phyloP scores from a whole-genome alignment of 148 eudicot genomes.

The Diospyros lotus region DNA sequence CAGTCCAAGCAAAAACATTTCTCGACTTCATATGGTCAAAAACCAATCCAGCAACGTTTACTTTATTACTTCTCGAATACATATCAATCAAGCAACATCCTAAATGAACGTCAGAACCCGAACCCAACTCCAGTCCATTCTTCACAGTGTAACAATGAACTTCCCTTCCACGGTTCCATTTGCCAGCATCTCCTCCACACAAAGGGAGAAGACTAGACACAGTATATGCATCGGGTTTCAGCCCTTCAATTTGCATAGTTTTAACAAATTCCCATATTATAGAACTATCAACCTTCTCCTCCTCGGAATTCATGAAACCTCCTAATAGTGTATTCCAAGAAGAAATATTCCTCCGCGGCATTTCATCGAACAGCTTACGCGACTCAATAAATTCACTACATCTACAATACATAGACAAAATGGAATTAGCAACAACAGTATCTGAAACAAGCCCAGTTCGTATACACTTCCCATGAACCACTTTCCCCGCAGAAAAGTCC shows the following conservation, averaged over 20 bases:
- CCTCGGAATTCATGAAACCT: conserved; percentile 8
- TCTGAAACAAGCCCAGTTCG: conserved; percentile 20
- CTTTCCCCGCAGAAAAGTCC: conserved; percentile 20
- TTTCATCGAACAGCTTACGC: conserved; percentile 38
- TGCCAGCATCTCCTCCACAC: conserved; percentile 17
- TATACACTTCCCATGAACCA: conserved; percentile 16
- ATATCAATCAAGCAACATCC: conserved; percentile 49
- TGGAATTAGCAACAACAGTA: conserved; percentile 22
- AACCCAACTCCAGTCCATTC: conserved; percentile 18
- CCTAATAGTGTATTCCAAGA: conserved; percentile 37
- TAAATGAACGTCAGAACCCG: conserved; percentile 27
- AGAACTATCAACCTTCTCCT: not conserved
- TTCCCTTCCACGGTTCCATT: conserved; percentile 26
- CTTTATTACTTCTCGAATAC: conserved; percentile 33
- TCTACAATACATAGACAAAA: conserved; percentile 36
- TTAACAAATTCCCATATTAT: conserved; percentile 21
- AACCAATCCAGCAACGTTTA: conserved; percentile 25
- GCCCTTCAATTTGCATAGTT: conserved; percentile 27
- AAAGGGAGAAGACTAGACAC: conserved; percentile 35
- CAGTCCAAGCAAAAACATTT: conserved; percentile 42
- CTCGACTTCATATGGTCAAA: conserved; percentile 28
- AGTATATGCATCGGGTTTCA: conserved; percentile 32
- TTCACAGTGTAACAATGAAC: conserved; percentile 36
- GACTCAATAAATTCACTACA: conserved; percentile 19
- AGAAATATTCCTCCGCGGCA: conserved; percentile 35